Conservation (phyloP, 2,329 filamentous ascomycete species). For the Dothideomycetes sp. region DNA sequence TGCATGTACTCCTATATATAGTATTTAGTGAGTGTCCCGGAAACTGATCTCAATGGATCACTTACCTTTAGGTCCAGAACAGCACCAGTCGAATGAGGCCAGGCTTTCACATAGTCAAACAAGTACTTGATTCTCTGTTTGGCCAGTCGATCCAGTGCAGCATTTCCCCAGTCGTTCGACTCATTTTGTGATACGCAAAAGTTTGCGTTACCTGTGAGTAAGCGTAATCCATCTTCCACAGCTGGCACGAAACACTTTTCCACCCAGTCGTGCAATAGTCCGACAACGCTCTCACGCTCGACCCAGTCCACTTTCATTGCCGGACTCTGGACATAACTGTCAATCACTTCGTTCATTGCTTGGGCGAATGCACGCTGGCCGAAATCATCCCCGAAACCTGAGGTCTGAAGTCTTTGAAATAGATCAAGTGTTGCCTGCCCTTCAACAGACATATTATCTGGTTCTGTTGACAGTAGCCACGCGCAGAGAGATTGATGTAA, state of each 20-base stretch:
- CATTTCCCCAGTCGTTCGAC: constrained; percentile 24
- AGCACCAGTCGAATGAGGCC: constrained; percentile 62
- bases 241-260: constrained; percentile 54
- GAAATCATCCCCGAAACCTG: background rate
- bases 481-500: background rate
- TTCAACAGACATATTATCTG: background rate
- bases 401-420: background rate
- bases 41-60: background rate
- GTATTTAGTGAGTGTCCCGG: background rate
- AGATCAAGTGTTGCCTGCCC: background rate
- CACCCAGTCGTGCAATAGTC: constrained; percentile 57
- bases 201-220: constrained; percentile 17
- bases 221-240: constrained; percentile 21
- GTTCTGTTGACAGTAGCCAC: background rate
- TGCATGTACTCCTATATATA: constrained; percentile 45
- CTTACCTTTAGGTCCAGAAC: constrained; percentile 58
- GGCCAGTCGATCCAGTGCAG: constrained; percentile 25
- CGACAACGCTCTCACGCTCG: constrained; percentile 46
- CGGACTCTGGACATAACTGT: constrained; percentile 50
- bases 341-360: constrained; percentile 58
- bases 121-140: constrained; percentile 49
- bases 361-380: constrained; percentile 50
- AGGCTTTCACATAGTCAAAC: constrained; percentile 69
- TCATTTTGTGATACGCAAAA: background rate
- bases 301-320: constrained; percentile 55